These are phyloP conservation scores for Geotrichum reessii DNA, from an alignment of 1,139 yeast species.

Conservation along the genomic window DNA sequence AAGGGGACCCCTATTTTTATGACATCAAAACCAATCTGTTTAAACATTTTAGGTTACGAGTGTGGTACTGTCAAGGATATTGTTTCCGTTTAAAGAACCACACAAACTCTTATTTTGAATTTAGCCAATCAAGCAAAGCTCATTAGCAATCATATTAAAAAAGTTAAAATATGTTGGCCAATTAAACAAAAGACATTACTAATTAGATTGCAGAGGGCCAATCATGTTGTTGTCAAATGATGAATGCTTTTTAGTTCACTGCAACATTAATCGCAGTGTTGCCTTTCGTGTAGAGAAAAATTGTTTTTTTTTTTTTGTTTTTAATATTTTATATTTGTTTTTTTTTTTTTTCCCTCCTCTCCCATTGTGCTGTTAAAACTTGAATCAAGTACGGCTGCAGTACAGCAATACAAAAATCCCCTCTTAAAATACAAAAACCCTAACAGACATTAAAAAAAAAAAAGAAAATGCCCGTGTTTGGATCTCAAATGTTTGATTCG, in stretches of 20 bases:
- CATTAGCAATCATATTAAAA: not conserved
- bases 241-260: not conserved
- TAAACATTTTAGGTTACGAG: not conserved
- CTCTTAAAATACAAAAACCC: too few relatives aligned
- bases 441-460: too few relatives aligned
- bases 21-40: not conserved
- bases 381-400: too few relatives aligned
- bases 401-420: too few relatives aligned
- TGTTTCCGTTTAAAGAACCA: not conserved
- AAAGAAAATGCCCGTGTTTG: too few relatives aligned
- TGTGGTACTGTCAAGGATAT: not conserved
- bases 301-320: too few relatives aligned
- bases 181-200: not conserved
- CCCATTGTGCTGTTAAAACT: too few relatives aligned
- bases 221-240: not conserved
- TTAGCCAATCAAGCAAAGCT: not conserved
- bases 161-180: not conserved
- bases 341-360: too few relatives aligned
- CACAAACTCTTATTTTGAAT: not conserved
- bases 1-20: too few relatives aligned
- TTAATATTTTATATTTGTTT: too few relatives aligned
- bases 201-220: not conserved
- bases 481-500: too few relatives aligned
- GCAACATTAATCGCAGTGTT: not conserved
- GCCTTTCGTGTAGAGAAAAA: not conserved